Conservation (phyloP, 2,329 filamentous ascomycete genomes). For the Botrytis deweyae region DNA sequence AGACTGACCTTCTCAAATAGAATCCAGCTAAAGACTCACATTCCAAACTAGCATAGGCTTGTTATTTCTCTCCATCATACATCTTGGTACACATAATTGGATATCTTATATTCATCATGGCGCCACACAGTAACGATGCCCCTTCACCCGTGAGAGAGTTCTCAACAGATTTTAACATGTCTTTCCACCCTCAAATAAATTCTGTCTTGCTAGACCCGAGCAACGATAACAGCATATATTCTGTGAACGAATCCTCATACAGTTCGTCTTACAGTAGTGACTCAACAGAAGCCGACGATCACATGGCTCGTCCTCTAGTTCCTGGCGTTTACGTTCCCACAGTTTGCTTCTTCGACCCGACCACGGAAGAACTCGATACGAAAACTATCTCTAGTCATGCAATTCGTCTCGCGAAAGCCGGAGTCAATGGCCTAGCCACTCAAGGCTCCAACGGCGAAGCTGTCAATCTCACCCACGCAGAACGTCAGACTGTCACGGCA, state of each 20-base stretch:
- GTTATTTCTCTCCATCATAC: neutral
- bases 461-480: conserved; percentile 61
- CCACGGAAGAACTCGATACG: conserved; percentile 65
- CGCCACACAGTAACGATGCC: conserved; percentile 48
- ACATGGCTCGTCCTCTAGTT: conserved; percentile 43
- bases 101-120: conserved; percentile 39
- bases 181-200: conserved; percentile 32
- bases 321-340: conserved; percentile 71
- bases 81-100: neutral
- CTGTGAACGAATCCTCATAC: conserved; percentile 38
- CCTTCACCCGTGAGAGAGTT: conserved; percentile 49
- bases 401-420: conserved; percentile 58
- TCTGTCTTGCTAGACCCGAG: conserved; percentile 31
- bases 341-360: conserved; percentile 68
- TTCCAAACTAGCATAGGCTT: neutral
- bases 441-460: conserved; percentile 69
- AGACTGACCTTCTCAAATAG: neutral
- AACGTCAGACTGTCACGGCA: conserved; percentile 58
- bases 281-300: conserved; percentile 39
- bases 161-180: conserved; percentile 44
- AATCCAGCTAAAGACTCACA: neutral
- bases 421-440: conserved; percentile 60
- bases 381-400: conserved; percentile 50
- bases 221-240: conserved; percentile 38
- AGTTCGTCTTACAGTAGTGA: conserved; percentile 47